Percentiles rank a stretch among this genome's conserved stretches.
Conservation (phyloP, 1,284 basidiomycete genomes). For the Athelia sp. region DNA sequence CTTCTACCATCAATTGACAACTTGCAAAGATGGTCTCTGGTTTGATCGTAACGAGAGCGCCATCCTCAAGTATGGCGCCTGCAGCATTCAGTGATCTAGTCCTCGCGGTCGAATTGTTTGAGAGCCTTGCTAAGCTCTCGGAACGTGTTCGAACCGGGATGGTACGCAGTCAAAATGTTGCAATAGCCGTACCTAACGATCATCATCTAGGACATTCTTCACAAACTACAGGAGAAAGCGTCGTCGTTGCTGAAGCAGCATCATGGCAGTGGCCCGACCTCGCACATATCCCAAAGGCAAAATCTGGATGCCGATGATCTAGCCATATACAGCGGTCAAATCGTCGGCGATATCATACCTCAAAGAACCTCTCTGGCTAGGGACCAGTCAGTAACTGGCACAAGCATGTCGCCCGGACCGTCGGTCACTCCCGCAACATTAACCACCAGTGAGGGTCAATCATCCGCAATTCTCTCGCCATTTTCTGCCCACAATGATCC, state of each 20-base stretch:
- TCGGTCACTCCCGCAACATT: too few relatives aligned
- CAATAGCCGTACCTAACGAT: not conserved
- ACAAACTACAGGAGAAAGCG: slow-evolving; percentile 36
- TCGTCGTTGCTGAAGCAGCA: slow-evolving; percentile 26
- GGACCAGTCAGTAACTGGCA: not conserved
- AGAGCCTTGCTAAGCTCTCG: slow-evolving; percentile 33
- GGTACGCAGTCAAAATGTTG: slow-evolving; percentile 18
- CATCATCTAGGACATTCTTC: slow-evolving; percentile 20
- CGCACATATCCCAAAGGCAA: slow-evolving; percentile 22
- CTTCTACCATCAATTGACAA: not conserved
- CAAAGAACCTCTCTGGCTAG: slow-evolving; percentile 9
- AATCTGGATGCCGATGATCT: slow-evolving; percentile 38
- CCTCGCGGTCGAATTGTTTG: slow-evolving; percentile 35
- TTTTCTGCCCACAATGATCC: too few relatives aligned
- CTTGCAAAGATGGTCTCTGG: slow-evolving; percentile 39
- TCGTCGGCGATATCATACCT: slow-evolving; percentile 24
- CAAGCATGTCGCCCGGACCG: slow-evolving; percentile 1
- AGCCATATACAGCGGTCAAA: slow-evolving; percentile 51
- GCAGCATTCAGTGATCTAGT: slow-evolving; percentile 20
- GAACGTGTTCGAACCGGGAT: slow-evolving; percentile 36
- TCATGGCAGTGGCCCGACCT: slow-evolving; percentile 7
- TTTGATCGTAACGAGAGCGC: slow-evolving; percentile 41
- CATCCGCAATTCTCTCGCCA: too few relatives aligned
- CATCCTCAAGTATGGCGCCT: slow-evolving; percentile 33
- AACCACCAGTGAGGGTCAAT: too few relatives aligned